Evolutionary conservation across 331 rosid genomes (phyloP).

Genomic region (Cydonia oblonga): DNA sequence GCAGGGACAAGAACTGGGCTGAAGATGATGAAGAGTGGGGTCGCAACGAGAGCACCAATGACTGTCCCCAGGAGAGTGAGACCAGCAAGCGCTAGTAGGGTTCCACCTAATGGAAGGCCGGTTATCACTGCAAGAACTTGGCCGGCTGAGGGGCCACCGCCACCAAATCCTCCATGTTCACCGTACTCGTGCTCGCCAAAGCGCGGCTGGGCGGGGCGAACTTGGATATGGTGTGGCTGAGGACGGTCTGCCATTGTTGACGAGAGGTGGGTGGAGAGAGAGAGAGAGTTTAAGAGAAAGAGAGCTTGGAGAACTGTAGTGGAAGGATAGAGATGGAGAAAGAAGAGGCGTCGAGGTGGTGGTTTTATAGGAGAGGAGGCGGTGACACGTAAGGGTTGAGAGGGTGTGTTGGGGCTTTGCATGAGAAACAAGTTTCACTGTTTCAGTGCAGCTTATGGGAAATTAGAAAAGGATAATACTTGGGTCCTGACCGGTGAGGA

Average conservation of each 20-base stretch:
- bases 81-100: constrained; percentile 43
- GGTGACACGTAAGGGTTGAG: constrained; percentile 43
- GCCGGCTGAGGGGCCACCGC: constrained; percentile 28
- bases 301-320: background rate
- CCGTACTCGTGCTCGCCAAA: background rate
- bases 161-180: constrained; percentile 15
- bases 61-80: constrained; percentile 41
- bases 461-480: too few species aligned
- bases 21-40: constrained; percentile 58
- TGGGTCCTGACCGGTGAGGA: too few species aligned
- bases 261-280: background rate
- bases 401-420: constrained; percentile 54
- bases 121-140: constrained; percentile 29
- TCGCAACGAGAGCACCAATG: constrained; percentile 30
- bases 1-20: constrained; percentile 79
- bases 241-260: constrained; percentile 44
- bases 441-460: constrained; percentile 28
- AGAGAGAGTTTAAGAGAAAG: background rate
- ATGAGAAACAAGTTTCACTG: constrained; percentile 73
- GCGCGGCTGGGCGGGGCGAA: constrained; percentile 40
- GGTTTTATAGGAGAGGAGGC: constrained; percentile 23
- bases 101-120: constrained; percentile 44
- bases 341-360: background rate
- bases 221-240: constrained; percentile 39
- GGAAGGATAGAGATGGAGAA: background rate